Evolutionary conservation across 2,329 filamentous ascomycete species (phyloP).

Genomic region (Emergomyces orientalis): DNA sequence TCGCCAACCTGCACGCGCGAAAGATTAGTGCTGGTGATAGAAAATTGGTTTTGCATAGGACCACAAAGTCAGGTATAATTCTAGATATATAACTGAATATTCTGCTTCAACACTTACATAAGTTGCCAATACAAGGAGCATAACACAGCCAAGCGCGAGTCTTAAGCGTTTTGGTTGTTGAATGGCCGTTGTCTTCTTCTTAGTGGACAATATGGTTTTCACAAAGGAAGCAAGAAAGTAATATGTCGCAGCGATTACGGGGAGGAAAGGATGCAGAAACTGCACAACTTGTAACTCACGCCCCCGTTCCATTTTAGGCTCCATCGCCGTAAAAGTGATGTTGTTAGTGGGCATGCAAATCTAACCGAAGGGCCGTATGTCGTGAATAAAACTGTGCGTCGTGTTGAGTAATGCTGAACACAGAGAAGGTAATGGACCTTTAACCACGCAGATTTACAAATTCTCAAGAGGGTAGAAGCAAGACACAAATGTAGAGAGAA

Average conservation of each 20-base stretch:
- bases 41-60: neutral
- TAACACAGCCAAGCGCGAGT: conserved; percentile 36
- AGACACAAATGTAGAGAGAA: neutral
- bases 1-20: conserved; percentile 13
- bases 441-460: neutral
- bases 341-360: neutral
- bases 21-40: neutral
- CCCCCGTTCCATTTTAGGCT: neutral
- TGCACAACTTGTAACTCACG: conserved; percentile 7
- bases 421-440: neutral
- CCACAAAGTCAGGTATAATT: neutral
- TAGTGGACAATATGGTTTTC: conserved; percentile 46
- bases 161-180: conserved; percentile 35
- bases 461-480: neutral
- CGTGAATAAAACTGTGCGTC: neutral
- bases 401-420: neutral
- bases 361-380: neutral
- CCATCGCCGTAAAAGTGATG: conserved; percentile 3
- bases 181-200: conserved; percentile 31
- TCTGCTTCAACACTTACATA: conserved; percentile 29
- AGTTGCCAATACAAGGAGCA: conserved; percentile 27
- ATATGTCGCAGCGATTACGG: conserved; percentile 48
- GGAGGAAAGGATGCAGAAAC: conserved; percentile 22
- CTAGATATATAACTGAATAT: neutral
- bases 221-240: conserved; percentile 46